These are phyloP conservation scores for Leccinum subrobustum DNA, from an alignment of 1,284 basidiomycete genomes.

Conservation along the genomic window DNA sequence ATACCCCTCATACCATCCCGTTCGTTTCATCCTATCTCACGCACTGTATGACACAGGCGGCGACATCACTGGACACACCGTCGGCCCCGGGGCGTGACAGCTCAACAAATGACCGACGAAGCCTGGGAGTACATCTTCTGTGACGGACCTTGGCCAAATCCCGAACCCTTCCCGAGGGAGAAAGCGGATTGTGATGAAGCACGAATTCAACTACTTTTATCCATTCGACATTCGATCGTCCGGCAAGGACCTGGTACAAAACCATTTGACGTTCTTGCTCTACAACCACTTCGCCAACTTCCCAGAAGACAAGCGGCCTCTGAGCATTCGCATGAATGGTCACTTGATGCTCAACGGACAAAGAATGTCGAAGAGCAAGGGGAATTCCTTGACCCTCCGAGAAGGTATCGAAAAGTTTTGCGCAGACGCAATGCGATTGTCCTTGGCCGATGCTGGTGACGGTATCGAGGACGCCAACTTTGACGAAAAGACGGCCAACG, in stretches of 20 bases:
- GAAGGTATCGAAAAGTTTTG: conserved; percentile 86
- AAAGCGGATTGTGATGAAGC: conserved; percentile 82
- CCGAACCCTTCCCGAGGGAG: conserved; percentile 67
- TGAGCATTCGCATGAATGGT: conserved; percentile 92
- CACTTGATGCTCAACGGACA: conserved; percentile 98
- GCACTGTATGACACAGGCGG: not conserved
- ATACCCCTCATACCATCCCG: conserved; percentile 19
- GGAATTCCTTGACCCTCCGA: conserved; percentile 80
- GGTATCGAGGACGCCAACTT: conserved; percentile 98
- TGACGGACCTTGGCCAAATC: conserved; percentile 57
- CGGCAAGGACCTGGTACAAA: conserved; percentile 97
- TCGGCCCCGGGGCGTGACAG: conserved; percentile 52
- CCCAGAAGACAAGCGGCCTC: conserved; percentile 92
- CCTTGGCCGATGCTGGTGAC: conserved; percentile 95
- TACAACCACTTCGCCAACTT: conserved; percentile 96
- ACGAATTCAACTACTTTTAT: conserved; percentile 96
- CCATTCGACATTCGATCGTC: conserved; percentile 98
- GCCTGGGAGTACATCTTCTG: conserved; percentile 95
- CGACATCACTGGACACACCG: too few species aligned
- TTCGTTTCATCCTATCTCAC: not conserved
- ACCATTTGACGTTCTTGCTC: conserved; percentile 93
- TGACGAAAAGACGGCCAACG: conserved; percentile 98
- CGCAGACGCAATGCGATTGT: conserved; percentile 89
- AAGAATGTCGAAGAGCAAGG: conserved; percentile 99
- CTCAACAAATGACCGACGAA: conserved; percentile 95